phyloP scores from a whole-genome alignment of 306 rosid genomes.

The Castanospermum australe region DNA sequence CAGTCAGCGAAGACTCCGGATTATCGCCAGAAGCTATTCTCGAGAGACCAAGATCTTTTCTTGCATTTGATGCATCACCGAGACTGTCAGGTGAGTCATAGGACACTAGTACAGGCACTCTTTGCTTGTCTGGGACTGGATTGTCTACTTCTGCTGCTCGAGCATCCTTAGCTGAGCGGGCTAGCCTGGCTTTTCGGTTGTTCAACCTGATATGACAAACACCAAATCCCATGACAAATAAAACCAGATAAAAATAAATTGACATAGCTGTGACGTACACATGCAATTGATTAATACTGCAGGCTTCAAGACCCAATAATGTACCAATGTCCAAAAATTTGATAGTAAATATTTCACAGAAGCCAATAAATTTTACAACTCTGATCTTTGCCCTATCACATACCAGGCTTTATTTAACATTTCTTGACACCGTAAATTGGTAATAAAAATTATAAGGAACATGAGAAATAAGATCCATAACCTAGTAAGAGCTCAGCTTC shows the following conservation, averaged over 20 bases:
- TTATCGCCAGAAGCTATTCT: conserved; percentile 35
- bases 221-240: neutral
- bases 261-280: neutral
- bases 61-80: conserved; percentile 38
- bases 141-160: conserved; percentile 48
- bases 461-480: neutral
- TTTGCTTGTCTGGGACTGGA: conserved; percentile 56
- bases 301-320: neutral
- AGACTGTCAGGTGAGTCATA: conserved; percentile 53
- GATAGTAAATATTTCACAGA: neutral
- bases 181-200: conserved; percentile 88
- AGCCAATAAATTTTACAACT: neutral
- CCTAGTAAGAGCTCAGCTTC: neutral
- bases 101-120: conserved; percentile 46
- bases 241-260: neutral
- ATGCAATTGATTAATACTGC: neutral
- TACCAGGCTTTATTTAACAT: neutral
- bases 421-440: neutral
- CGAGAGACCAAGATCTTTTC: conserved; percentile 42
- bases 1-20: conserved; percentile 38
- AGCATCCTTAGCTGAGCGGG: conserved; percentile 64
- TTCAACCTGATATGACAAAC: conserved; percentile 58
- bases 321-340: neutral
- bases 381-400: neutral
- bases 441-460: neutral